phyloP scores from a whole-genome alignment of 192 early-diverging fungal genomes.

The Backusella liffmaniae region DNA sequence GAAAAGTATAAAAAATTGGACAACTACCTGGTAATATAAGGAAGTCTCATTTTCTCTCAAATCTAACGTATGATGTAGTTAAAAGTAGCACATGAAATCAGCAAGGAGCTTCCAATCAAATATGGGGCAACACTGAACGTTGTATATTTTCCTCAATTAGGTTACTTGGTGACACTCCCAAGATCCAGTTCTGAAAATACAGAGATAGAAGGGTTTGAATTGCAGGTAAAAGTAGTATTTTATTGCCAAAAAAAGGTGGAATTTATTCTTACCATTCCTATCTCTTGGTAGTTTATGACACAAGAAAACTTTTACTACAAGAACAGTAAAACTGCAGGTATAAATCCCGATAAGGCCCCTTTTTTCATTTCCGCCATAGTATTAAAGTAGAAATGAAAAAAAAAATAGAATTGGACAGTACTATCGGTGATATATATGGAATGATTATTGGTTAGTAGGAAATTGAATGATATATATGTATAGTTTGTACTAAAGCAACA shows the following conservation, averaged over 20 bases:
- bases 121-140: constrained; percentile 60
- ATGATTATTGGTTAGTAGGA: constrained; percentile 64
- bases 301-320: constrained; percentile 70
- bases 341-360: background rate
- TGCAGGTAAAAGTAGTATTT: constrained; percentile 44
- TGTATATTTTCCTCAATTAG: constrained; percentile 81
- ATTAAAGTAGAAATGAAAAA: background rate
- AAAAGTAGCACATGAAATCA: constrained; percentile 58
- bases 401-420: constrained; percentile 67
- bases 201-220: constrained; percentile 50
- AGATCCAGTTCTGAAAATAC: constrained; percentile 40
- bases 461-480: background rate
- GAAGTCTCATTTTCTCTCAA: background rate
- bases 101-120: constrained; percentile 46
- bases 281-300: constrained; percentile 61
- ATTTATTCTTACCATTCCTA: background rate
- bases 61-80: constrained; percentile 28
- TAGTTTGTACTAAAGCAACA: background rate
- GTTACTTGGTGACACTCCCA: constrained; percentile 73
- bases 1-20: constrained; percentile 64
- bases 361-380: background rate
- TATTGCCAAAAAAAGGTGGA: background rate
- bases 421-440: constrained; percentile 82
- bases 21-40: constrained; percentile 53
- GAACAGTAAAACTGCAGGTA: constrained; percentile 53